Evolutionary conservation across 768 basidiomycete species (phyloP), one percentile per base, ranked within the genome.

Genomic region (Auriscalpium vulgare): DNA sequence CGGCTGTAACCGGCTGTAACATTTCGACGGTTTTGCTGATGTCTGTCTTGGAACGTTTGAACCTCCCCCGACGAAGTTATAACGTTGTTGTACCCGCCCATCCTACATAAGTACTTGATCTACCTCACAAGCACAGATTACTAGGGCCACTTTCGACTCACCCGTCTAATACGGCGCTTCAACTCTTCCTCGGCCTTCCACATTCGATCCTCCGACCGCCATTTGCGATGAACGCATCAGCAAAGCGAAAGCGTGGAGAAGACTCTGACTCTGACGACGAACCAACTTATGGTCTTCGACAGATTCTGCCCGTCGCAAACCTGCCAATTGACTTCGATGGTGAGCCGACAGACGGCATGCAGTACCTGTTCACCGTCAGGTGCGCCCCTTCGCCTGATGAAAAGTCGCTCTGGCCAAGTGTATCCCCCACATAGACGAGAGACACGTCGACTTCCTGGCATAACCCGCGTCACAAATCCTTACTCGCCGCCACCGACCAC

Each of bases 291-390:
- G 88, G 88, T 45, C 19, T 60, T n/a, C 81, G 72, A 59, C 88
- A 90, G 69, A 86, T 80, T 23, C 75, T 92, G 3, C 90, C 90
- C 16, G 87, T 92, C n/a, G 89, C 90, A 17, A 78, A 83, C 63
- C 77, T 92, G 50, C 87, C 88, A n/a, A 66, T 71, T 17, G 75
- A 85, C 64, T 92, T 86, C 65, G 71, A 81, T 59, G 80, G 74
- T 23, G 78, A 77, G 50, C 88, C 90, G 0, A 67, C 69, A 63
- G 85, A 91, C 69, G 90, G 90, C 2, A 61, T 87, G 77, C 78
- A 91, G 63, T 91, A 92, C 67, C 75, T 92, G 45, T 91, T 91
- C 69, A 81, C 81, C 51, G 90, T 91, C 45, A 79, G 90, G 90
- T 89, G 66, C 51, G 73, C 50, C 58, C 11, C 36, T 44, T 59